Base-by-base conservation (phyloP, 2,329 filamentous ascomycete species). In the Nemania bipapillata region DNA sequence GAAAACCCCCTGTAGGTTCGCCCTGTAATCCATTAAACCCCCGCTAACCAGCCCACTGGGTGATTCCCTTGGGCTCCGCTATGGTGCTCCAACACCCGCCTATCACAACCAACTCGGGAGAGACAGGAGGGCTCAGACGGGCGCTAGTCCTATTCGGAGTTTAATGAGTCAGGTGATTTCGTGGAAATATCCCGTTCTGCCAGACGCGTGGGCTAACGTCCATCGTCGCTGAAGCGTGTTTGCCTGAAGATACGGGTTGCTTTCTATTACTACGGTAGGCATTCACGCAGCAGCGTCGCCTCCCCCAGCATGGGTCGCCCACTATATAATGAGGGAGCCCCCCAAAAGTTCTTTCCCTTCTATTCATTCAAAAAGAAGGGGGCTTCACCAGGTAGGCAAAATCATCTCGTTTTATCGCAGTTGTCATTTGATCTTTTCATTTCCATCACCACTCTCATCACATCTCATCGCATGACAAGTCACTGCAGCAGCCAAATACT, bases 151-250 rank as follows among this genome's bases (percentile, higher is more conserved):
- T 0, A 57, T 70, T 73, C 32, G 24, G 56, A 66, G 65, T 9
- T 58, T 59, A 57, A 56, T 68, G 72, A 70, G 74, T 77, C 75
- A 77, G 74, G 74, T 77, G 75, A 76, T 58, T 67, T 59, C 74
- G 74, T 66, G 75, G 12, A 22, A 66, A 37, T 76, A 74, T 76
- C 73, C 58, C 53, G 74, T 72, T 65, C 45, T 53, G 47, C 65
- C 65, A 68, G 73, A 75, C 75, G 75, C 75, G 75, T 75, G 73
- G 70, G 65, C 73, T 70, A 72, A 74, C 74, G 68, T 70, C 54
- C 71, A 77, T 77, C 75, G 54, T 71, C 72, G 73, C 68, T 66
- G 54, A 68, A 67, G 70, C 75, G 75, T 75, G 75, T 76, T 77
- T 77, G 75, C 74, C 74, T 76, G 72, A 73, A 74, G 69, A 68